Conservation (phyloP, 768 basidiomycete species). For the Termitomyces eurrhizus region DNA sequence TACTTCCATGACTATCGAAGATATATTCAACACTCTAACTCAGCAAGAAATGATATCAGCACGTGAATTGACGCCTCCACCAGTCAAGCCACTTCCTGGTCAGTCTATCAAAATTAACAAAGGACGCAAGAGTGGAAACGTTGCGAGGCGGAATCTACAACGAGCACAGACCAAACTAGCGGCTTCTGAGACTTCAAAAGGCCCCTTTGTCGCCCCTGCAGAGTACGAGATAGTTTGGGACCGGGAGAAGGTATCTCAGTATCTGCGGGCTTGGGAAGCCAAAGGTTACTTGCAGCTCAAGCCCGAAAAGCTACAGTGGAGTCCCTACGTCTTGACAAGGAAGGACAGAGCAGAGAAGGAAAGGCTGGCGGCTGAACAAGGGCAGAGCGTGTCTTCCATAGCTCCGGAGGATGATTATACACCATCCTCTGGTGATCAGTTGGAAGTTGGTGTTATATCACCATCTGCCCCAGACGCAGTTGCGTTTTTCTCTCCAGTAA, state of each 20-base stretch:
- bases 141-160: conserved; percentile 62
- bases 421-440: conserved; percentile 2
- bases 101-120: conserved; percentile 74
- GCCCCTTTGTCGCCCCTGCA: conserved; percentile 58
- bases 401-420: not conserved
- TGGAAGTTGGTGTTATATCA: not conserved
- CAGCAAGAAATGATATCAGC: conserved; percentile 73
- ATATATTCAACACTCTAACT: conserved; percentile 70
- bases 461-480: conserved; percentile 3
- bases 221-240: conserved; percentile 80
- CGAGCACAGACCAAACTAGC: conserved; percentile 51
- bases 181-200: conserved; percentile 36
- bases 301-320: conserved; percentile 91
- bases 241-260: conserved; percentile 56
- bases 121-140: conserved; percentile 56
- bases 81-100: conserved; percentile 65
- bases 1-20: conserved; percentile 91
- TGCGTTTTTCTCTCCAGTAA: conserved; percentile 15
- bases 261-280: conserved; percentile 63
- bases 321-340: conserved; percentile 63
- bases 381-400: conserved; percentile 7
- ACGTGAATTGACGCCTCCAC: conserved; percentile 44
- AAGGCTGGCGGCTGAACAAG: conserved; percentile 11
- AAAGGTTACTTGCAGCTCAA: conserved; percentile 77
- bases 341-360: conserved; percentile 17